Evolutionary conservation across 1,284 basidiomycete species (phyloP).

Genomic region (Rhodotorula sp.): DNA sequence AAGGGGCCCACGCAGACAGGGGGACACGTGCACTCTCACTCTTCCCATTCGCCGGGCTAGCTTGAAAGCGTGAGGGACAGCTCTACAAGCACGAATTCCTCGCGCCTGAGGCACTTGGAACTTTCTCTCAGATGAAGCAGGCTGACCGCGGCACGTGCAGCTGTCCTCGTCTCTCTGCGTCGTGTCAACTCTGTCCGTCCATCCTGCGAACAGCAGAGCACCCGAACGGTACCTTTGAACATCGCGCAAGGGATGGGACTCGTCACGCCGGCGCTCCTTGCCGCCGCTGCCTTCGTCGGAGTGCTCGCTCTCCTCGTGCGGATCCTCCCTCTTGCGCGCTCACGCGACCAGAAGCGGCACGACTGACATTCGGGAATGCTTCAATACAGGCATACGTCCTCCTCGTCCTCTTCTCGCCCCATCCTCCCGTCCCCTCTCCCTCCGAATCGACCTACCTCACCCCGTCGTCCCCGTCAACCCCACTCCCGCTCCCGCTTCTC

Average conservation of each 20-base stretch:
- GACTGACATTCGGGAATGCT: background rate
- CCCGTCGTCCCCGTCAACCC: constrained; percentile 6
- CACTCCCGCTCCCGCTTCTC: constrained; percentile 50
- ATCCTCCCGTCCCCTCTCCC: background rate
- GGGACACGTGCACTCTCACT: too few relatives aligned
- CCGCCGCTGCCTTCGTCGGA: background rate
- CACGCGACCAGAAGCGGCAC: background rate
- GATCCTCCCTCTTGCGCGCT: background rate
- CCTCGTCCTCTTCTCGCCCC: constrained; percentile 30
- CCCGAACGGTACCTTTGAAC: background rate
- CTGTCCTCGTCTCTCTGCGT: too few relatives aligned
- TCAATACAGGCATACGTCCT: constrained; percentile 20
- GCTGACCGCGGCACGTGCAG: too few relatives aligned
- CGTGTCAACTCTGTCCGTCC: too few relatives aligned
- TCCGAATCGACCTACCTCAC: constrained; percentile 32
- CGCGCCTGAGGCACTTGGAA: too few relatives aligned
- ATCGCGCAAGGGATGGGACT: background rate
- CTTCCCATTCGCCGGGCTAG: too few relatives aligned
- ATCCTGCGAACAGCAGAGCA: too few relatives aligned
- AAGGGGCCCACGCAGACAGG: too few relatives aligned
- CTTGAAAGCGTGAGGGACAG: too few relatives aligned
- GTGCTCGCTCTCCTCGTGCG: background rate
- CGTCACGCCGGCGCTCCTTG: background rate
- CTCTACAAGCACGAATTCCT: too few relatives aligned
- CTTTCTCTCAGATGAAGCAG: too few relatives aligned